These are phyloP conservation scores for Ogataea philodendri DNA, from an alignment of 805 yeast species.

Conservation along the genomic window DNA sequence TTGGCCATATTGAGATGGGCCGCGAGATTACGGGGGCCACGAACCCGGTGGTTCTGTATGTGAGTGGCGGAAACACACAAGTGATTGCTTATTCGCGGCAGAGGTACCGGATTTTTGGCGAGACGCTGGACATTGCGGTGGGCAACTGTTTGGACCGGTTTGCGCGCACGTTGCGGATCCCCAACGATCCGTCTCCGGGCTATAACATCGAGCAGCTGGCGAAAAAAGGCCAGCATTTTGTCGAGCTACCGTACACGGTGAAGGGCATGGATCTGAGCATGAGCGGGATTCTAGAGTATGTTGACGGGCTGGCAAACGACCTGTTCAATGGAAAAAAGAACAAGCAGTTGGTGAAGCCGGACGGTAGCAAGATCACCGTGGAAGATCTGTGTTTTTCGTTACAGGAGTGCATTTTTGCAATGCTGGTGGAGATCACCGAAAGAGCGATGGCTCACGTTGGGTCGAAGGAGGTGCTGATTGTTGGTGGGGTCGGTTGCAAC, in stretches of 20 bases:
- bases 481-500: slow-evolving; percentile 98
- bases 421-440: slow-evolving; percentile 97
- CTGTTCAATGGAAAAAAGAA: slow-evolving; percentile 49
- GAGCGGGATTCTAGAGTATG: slow-evolving; percentile 89
- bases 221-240: slow-evolving; percentile 58
- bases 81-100: slow-evolving; percentile 95
- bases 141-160: slow-evolving; percentile 96
- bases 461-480: slow-evolving; percentile 84
- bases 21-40: slow-evolving; percentile 95
- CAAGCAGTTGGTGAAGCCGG: slow-evolving; percentile 38
- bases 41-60: slow-evolving; percentile 96
- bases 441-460: slow-evolving; percentile 98
- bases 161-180: slow-evolving; percentile 84
- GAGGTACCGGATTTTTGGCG: slow-evolving; percentile 97
- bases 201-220: slow-evolving; percentile 96
- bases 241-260: slow-evolving; percentile 90
- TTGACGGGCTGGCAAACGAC: slow-evolving; percentile 78
- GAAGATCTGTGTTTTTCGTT: slow-evolving; percentile 91
- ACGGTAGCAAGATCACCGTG: slow-evolving; percentile 58
- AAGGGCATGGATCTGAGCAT: slow-evolving; percentile 98
- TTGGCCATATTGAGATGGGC: slow-evolving; percentile 99
- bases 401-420: slow-evolving; percentile 89
- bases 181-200: slow-evolving; percentile 96
- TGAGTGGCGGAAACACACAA: slow-evolving; percentile 98
- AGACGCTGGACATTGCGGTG: slow-evolving; percentile 94